A percentile compares a stretch with the other conserved stretches of the same genome.
Conservation (phyloP, 2,329 filamentous ascomycete genomes). For the Colletotrichum theobromicola region DNA sequence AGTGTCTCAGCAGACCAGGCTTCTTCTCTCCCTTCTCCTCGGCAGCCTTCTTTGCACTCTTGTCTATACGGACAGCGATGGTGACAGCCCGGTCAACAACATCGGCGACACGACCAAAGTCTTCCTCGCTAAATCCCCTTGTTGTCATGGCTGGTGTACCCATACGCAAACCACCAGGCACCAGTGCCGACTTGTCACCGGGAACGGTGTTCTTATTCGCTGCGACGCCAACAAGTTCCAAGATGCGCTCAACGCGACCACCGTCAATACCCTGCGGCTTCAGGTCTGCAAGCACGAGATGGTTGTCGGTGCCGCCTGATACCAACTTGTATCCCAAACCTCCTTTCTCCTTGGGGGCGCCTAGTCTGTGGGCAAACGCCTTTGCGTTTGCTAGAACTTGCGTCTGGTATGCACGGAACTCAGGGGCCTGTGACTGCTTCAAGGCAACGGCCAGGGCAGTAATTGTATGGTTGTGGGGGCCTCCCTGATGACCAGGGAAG, state of each 20-base stretch:
- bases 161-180: conserved; percentile 91
- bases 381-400: conserved; percentile 91
- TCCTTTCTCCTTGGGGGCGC: conserved; percentile 73
- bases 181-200: conserved; percentile 90
- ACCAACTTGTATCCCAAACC: conserved; percentile 88
- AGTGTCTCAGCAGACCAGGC: conserved; percentile 68
- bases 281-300: conserved; percentile 91
- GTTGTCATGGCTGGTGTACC: conserved; percentile 98
- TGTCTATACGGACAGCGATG: conserved; percentile 79
- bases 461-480: conserved; percentile 99
- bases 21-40: conserved; percentile 71
- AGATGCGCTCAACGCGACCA: conserved; percentile 84
- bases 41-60: conserved; percentile 71
- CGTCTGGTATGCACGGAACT: conserved; percentile 93
- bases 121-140: conserved; percentile 85
- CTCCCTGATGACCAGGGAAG: conserved; percentile 97
- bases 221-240: conserved; percentile 94
- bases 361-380: conserved; percentile 75
- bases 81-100: conserved; percentile 84
- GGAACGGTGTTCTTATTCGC: conserved; percentile 99
- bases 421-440: conserved; percentile 87
- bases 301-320: conserved; percentile 94
- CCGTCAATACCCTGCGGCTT: conserved; percentile 90
- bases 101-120: conserved; percentile 86
- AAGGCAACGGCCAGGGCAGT: conserved; percentile 92